Conservation (phyloP, 768 basidiomycete genomes). For the Phylloporus arenicola region DNA sequence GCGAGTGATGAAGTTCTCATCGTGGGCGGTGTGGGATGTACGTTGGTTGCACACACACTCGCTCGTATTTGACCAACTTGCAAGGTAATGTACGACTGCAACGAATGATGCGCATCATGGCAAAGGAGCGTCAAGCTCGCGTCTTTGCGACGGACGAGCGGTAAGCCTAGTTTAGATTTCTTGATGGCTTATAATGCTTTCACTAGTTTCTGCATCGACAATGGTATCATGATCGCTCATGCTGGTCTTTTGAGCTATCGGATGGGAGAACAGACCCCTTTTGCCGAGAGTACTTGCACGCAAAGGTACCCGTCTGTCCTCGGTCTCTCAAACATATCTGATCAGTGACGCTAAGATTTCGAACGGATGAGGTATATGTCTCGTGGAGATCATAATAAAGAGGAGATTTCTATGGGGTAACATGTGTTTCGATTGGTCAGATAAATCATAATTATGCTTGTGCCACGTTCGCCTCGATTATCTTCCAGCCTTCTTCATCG, state of each 20-base stretch:
- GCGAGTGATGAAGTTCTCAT: conserved; percentile 94
- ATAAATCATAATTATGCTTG: conserved; percentile 8
- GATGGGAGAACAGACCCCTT: conserved; percentile 79
- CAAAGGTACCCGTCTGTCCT: conserved; percentile 55
- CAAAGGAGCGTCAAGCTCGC: conserved; percentile 76
- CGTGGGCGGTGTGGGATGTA: conserved; percentile 99
- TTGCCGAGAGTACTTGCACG: conserved; percentile 82
- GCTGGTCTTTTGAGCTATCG: conserved; percentile 88
- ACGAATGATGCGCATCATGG: conserved; percentile 99
- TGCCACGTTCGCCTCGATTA: conserved; percentile 49
- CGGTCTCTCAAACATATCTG: conserved; percentile 1
- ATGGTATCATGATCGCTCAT: conserved; percentile 99
- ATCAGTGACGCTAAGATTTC: conserved; percentile 53
- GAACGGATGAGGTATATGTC: conserved; percentile 92
- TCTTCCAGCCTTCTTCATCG: conserved; percentile 45
- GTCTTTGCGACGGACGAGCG: conserved; percentile 96
- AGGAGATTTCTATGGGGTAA: background rate
- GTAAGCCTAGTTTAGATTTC: conserved; percentile 36
- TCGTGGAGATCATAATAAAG: conserved; percentile 59
- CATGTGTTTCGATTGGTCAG: background rate
- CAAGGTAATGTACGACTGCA: conserved; percentile 91
- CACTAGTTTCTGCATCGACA: conserved; percentile 97
- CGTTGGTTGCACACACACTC: conserved; percentile 30
- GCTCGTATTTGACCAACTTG: background rate
- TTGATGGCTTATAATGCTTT: background rate